Percentiles rank a stretch among this genome's conserved stretches.
phyloP scores from a whole-genome alignment of 2,329 filamentous ascomycete species.

The Plenodomus tracheiphilus region DNA sequence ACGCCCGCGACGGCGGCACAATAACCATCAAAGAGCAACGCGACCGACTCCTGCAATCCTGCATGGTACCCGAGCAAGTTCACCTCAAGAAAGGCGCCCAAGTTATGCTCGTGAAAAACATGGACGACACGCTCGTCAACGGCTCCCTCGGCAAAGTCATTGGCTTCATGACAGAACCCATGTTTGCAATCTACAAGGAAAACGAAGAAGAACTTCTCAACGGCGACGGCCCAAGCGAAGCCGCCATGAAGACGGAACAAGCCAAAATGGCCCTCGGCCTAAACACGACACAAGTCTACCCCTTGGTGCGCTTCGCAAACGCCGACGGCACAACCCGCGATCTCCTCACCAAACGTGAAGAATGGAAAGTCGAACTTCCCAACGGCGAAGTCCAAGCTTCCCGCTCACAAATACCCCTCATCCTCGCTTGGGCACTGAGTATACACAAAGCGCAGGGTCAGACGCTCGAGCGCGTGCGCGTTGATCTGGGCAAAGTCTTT shows the following conservation, averaged over 20 bases:
- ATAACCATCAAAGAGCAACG: constrained; percentile 67
- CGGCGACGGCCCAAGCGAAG: constrained; percentile 45
- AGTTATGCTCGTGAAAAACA: constrained; percentile 99
- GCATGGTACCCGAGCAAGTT: constrained; percentile 86
- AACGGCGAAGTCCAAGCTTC: constrained; percentile 92
- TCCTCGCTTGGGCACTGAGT: constrained; percentile 93
- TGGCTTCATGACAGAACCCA: constrained; percentile 73
- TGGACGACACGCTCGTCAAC: constrained; percentile 92
- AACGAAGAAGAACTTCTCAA: constrained; percentile 61
- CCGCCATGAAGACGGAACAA: constrained; percentile 48
- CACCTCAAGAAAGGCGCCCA: constrained; percentile 89
- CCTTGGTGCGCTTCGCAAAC: constrained; percentile 81
- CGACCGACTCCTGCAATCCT: constrained; percentile 80
- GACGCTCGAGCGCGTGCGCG: constrained; percentile 89
- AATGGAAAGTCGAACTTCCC: constrained; percentile 97
- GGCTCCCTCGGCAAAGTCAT: constrained; percentile 87
- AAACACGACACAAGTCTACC: constrained; percentile 65
- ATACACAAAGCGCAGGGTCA: constrained; percentile 99
- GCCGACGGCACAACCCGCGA: constrained; percentile 75
- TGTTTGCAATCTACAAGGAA: constrained; percentile 61
- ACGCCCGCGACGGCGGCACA: constrained; percentile 73
- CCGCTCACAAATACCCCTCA: constrained; percentile 74
- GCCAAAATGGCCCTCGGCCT: constrained; percentile 53
- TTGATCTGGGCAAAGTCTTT: constrained; percentile 88
- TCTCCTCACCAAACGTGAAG: constrained; percentile 81